phyloP scores from a whole-genome alignment of 805 yeast genomes.

The Blastobotrys chiropterorum region DNA sequence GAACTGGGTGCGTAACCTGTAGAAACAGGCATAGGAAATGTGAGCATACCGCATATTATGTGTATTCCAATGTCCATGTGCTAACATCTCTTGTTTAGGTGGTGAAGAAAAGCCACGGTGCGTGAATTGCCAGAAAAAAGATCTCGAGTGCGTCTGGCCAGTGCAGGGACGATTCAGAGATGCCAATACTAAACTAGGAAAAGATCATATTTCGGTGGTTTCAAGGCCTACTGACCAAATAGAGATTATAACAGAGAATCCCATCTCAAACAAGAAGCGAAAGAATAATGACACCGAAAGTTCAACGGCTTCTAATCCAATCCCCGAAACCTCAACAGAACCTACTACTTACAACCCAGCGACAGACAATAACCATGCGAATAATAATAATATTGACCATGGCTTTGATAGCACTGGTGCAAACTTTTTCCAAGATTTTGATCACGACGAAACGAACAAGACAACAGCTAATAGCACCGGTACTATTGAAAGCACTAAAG shows the following conservation, averaged over 20 bases:
- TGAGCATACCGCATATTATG: not conserved
- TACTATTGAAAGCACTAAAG: not conserved
- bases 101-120: not conserved
- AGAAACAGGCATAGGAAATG: not conserved
- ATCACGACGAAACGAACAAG: too few relatives aligned
- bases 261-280: not conserved
- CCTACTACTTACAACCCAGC: too few relatives aligned
- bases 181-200: not conserved
- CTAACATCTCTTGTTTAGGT: not conserved
- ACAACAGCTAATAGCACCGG: too few relatives aligned
- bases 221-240: not conserved
- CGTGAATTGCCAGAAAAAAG: not conserved
- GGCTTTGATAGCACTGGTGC: too few relatives aligned
- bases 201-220: not conserved
- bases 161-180: not conserved
- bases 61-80: not conserved
- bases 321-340: too few relatives aligned
- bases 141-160: not conserved
- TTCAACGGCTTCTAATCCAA: not conserved
- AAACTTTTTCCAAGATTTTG: too few relatives aligned
- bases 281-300: too few relatives aligned
- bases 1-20: not conserved
- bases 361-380: too few relatives aligned
- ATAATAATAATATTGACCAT: too few relatives aligned
- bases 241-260: not conserved